Conservation (phyloP, 2,329 filamentous ascomycete genomes). For the Cadophora sp. region DNA sequence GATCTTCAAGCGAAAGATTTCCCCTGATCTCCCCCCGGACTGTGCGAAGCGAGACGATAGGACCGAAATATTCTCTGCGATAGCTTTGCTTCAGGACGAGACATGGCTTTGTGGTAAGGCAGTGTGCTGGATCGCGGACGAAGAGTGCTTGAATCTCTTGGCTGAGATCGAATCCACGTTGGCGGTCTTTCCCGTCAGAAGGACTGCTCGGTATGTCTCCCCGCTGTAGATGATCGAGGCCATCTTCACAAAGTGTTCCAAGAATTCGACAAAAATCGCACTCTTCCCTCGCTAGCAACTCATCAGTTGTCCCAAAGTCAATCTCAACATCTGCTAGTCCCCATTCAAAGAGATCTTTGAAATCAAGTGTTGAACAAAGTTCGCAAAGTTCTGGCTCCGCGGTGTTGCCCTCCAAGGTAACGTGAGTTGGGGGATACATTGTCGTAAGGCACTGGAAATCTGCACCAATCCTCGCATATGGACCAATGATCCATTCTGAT, state of each 20-base stretch:
- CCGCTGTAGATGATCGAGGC: neutral
- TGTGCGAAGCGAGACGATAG: conserved; percentile 1
- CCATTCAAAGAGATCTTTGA: conserved; percentile 10
- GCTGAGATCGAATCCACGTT: neutral
- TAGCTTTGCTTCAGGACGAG: conserved; percentile 9
- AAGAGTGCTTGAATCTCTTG: neutral
- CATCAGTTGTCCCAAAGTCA: conserved; percentile 5
- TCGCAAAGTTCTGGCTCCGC: neutral
- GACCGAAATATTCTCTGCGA: conserved; percentile 11
- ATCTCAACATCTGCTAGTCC: conserved; percentile 10
- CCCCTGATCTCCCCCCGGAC: conserved; percentile 3
- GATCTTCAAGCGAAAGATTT: neutral
- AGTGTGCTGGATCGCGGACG: neutral
- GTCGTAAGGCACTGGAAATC: neutral
- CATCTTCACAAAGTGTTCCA: neutral
- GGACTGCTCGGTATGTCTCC: neutral
- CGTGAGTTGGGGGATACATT: neutral
- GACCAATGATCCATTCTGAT: neutral
- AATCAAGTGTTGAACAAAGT: neutral
- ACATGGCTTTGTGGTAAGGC: conserved; percentile 1
- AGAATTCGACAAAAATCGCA: neutral
- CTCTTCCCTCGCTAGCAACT: neutral
- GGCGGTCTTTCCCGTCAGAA: neutral
- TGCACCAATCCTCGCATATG: conserved; percentile 1
- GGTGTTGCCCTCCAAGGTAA: neutral